Conservation (phyloP, 2,329 filamentous ascomycete species). For the Coleophoma eucalyptorum region DNA sequence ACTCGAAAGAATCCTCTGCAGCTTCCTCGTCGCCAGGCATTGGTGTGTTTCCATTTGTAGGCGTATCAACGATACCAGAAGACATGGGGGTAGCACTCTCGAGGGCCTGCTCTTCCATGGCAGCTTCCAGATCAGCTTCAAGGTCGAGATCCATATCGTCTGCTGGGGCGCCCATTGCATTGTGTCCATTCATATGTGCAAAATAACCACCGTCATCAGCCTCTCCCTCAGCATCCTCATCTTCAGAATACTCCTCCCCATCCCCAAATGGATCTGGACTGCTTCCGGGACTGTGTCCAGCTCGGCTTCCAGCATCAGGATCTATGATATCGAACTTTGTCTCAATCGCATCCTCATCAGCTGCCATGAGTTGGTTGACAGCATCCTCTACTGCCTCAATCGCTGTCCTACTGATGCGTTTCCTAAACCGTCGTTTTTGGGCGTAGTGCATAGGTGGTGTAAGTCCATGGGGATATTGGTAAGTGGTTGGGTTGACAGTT, state of each 20-base stretch:
- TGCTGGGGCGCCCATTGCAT: conserved; percentile 29
- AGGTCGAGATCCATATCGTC: conserved; percentile 33
- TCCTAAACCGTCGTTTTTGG: conserved; percentile 53
- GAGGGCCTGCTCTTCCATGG: conserved; percentile 24
- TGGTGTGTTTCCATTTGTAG: conserved; percentile 21
- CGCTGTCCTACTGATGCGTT: conserved; percentile 49
- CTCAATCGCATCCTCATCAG: conserved; percentile 36
- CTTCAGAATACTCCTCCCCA: conserved; percentile 30
- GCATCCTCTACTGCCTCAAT: conserved; percentile 54
- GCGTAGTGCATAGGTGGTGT: conserved; percentile 58
- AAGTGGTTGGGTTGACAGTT: conserved; percentile 24
- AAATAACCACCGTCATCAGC: conserved; percentile 34
- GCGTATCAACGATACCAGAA: conserved; percentile 17
- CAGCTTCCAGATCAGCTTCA: conserved; percentile 25
- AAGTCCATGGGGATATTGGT: conserved; percentile 47
- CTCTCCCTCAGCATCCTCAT: conserved; percentile 32
- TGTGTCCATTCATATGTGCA: conserved; percentile 12
- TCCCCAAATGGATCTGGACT: conserved; percentile 27
- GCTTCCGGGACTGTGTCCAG: conserved; percentile 18
- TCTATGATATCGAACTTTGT: conserved; percentile 38
- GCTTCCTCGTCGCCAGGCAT: conserved; percentile 20
- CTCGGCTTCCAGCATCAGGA: conserved; percentile 23
- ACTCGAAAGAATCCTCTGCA: conserved; percentile 38
- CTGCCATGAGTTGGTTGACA: conserved; percentile 46
- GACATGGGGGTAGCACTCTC: conserved; percentile 30